Percentiles rank a stretch among this genome's conserved stretches.
Conservation (phyloP, 2,329 filamentous ascomycete genomes). For the Epichloe uncinata region DNA sequence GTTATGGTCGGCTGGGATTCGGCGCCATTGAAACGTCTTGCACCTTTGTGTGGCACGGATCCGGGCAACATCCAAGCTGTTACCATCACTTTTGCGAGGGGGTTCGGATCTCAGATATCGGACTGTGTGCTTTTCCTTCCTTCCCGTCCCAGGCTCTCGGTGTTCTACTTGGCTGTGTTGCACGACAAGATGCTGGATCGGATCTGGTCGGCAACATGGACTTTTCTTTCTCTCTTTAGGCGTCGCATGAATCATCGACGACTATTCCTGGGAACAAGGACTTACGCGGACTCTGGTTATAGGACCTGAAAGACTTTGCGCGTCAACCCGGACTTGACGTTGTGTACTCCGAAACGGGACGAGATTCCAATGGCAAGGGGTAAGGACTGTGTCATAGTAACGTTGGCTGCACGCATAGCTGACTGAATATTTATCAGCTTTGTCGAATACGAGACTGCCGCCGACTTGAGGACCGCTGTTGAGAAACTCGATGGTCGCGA, state of each 20-base stretch:
- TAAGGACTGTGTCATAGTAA: conserved; percentile 32
- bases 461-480: conserved; percentile 78
- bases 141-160: conserved; percentile 15
- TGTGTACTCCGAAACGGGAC: conserved; percentile 92
- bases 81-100: conserved; percentile 1
- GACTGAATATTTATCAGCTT: conserved; percentile 44
- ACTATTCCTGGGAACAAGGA: conserved; percentile 46
- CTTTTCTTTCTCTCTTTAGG: conserved; percentile 13
- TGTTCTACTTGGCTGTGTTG: conserved; percentile 2
- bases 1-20: conserved; percentile 8
- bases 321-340: conserved; percentile 94
- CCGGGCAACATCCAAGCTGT: conserved; percentile 15
- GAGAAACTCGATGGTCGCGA: conserved; percentile 89
- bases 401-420: neutral
- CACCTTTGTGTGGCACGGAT: conserved; percentile 8
- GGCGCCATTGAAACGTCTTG: conserved; percentile 7
- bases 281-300: conserved; percentile 72
- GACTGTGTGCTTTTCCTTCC: conserved; percentile 8
- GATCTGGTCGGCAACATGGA: conserved; percentile 20
- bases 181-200: conserved; percentile 19
- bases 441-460: conserved; percentile 91
- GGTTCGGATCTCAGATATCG: neutral
- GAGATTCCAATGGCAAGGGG: conserved; percentile 87
- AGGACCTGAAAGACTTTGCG: conserved; percentile 99
- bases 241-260: conserved; percentile 4